Percentiles rank a stretch among this genome's conserved stretches.
Conservation (phyloP, 1,284 basidiomycete species). For the Exobasidium rhododendri region DNA sequence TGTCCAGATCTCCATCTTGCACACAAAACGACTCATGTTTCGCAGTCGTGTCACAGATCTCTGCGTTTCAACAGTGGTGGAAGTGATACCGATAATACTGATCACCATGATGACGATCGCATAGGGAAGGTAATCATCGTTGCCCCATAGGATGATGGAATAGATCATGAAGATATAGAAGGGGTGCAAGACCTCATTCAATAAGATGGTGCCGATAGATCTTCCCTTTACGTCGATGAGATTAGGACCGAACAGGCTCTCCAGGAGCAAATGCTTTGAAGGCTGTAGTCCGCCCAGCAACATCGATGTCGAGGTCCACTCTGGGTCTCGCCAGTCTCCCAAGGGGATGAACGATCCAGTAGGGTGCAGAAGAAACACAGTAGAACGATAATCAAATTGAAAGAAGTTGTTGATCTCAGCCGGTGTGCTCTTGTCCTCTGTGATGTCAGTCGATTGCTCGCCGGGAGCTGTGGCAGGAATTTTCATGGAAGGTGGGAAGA, state of each 20-base stretch:
- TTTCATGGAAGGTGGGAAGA: neutral
- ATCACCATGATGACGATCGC: slow-evolving; percentile 29
- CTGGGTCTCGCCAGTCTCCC: neutral
- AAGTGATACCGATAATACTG: slow-evolving; percentile 28
- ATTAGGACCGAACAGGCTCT: slow-evolving; percentile 29
- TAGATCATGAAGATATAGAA: slow-evolving; percentile 39
- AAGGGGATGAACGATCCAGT: neutral
- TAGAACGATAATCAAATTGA: neutral
- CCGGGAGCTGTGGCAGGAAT: neutral
- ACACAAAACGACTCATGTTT: slow-evolving; percentile 33
- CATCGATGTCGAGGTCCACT: neutral
- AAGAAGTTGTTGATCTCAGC: neutral
- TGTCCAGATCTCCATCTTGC: slow-evolving; percentile 22
- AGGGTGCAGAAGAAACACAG: neutral
- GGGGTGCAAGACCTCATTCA: slow-evolving; percentile 34
- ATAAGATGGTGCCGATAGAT: slow-evolving; percentile 20
- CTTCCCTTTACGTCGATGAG: slow-evolving; percentile 28
- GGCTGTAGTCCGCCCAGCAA: neutral
- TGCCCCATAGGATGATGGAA: slow-evolving; percentile 30
- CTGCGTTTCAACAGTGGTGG: slow-evolving; percentile 32
- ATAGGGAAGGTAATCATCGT: slow-evolving; percentile 33
- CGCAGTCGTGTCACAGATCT: slow-evolving; percentile 25
- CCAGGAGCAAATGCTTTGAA: neutral
- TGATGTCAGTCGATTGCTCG: neutral
- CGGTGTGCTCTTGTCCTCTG: neutral